These are phyloP conservation scores for Pseudogymnoascus pannorum DNA, from an alignment of 2,329 filamentous ascomycete genomes.

Conservation along the genomic window DNA sequence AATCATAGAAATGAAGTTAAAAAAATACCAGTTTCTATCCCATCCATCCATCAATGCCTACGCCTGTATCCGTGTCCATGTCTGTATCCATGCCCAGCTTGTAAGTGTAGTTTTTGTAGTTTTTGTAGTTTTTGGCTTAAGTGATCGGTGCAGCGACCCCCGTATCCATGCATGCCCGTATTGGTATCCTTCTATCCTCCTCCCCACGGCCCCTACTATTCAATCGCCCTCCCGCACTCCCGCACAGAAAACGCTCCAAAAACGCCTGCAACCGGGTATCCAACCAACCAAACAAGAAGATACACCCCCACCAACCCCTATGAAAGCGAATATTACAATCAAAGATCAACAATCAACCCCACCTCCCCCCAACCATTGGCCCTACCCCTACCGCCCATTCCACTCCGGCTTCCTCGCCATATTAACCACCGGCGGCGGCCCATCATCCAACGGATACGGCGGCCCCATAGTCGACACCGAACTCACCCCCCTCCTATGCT, in stretches of 20 bases:
- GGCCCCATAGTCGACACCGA: constrained; percentile 33
- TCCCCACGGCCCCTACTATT: neutral
- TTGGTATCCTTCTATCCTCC: neutral
- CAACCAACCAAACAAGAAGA: neutral
- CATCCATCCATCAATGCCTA: neutral
- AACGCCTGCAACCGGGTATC: neutral
- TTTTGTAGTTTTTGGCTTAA: neutral
- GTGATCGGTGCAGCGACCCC: neutral
- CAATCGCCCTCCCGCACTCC: neutral
- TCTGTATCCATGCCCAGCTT: neutral
- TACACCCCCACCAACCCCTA: neutral
- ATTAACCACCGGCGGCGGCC: constrained; percentile 76
- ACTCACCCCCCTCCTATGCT: constrained; percentile 13
- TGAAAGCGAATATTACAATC: neutral
- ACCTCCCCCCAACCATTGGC: neutral
- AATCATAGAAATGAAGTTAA: neutral
- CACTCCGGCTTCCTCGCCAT: constrained; percentile 68
- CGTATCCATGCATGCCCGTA: neutral
- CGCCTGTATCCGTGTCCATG: neutral
- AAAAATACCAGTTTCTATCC: neutral
- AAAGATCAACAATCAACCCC: neutral
- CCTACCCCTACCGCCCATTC: neutral
- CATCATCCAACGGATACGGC: constrained; percentile 76
- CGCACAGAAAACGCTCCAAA: neutral
- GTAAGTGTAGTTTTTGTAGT: neutral